phyloP scores from a whole-genome alignment of 371 early-diverging fungal genomes.

The Mucor plumbeus region DNA sequence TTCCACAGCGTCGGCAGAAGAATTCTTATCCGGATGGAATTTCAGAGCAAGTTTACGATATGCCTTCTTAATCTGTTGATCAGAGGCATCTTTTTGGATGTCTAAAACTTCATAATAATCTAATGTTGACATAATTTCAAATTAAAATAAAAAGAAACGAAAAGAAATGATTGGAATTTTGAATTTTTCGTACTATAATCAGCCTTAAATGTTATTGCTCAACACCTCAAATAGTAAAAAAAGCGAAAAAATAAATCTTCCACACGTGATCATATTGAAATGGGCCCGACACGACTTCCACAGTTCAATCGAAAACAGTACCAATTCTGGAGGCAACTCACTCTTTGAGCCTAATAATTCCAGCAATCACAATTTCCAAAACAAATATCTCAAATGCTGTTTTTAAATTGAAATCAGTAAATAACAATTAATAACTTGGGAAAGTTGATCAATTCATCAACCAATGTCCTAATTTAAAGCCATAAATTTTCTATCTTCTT shows the following conservation, averaged over 20 bases:
- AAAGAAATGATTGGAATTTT: neutral
- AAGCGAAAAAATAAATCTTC: no score
- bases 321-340: no score
- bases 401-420: no score
- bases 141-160: conserved; percentile 13
- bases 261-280: no score
- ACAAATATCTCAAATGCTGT: no score
- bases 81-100: conserved; percentile 35
- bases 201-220: neutral
- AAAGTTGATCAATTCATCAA: conserved; percentile 65
- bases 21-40: conserved; percentile 67
- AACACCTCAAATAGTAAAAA: neutral
- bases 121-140: conserved; percentile 14
- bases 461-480: conserved; percentile 44
- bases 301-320: no score
- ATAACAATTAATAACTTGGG: conserved; percentile 78
- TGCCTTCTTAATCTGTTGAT: conserved; percentile 52
- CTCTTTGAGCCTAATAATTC: no score
- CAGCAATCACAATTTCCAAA: no score
- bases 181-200: neutral
- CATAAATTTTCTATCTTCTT: neutral
- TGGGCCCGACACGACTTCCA: no score
- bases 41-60: conserved; percentile 50
- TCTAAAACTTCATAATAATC: conserved; percentile 41
- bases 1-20: conserved; percentile 48